These are phyloP conservation scores for Cytospora paraplurivora DNA, from an alignment of 2,329 filamentous ascomycete genomes.

Conservation along the genomic window DNA sequence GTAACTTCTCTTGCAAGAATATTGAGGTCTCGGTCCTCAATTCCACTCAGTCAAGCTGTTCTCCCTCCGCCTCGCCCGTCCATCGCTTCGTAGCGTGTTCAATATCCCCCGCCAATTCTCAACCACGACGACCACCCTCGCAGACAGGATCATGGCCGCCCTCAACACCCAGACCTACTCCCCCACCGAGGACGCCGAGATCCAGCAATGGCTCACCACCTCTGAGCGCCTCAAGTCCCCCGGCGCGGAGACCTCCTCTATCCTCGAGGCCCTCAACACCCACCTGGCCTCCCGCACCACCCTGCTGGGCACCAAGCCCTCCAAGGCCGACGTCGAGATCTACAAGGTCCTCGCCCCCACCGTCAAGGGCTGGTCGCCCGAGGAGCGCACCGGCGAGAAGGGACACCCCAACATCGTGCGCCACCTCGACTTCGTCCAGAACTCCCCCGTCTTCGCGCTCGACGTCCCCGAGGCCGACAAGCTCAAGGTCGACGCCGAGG, in stretches of 20 bases:
- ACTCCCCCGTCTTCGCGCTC: conserved; percentile 74
- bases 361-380: conserved; percentile 77
- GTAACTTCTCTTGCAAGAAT: conserved; percentile 5
- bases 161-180: conserved; percentile 72
- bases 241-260: conserved; percentile 52
- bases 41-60: conserved; percentile 45
- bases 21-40: conserved; percentile 21
- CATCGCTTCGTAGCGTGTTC: conserved; percentile 41
- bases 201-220: conserved; percentile 85
- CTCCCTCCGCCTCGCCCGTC: conserved; percentile 43
- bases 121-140: conserved; percentile 43
- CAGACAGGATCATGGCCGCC: conserved; percentile 61
- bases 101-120: conserved; percentile 37
- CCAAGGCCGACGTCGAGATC: conserved; percentile 80
- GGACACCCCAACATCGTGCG: conserved; percentile 91
- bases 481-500: conserved; percentile 74
- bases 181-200: conserved; percentile 79
- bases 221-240: conserved; percentile 66
- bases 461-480: conserved; percentile 72
- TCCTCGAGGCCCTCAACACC: conserved; percentile 78
- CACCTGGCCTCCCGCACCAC: conserved; percentile 89
- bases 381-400: conserved; percentile 86
- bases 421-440: conserved; percentile 93
- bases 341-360: conserved; percentile 77
- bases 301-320: conserved; percentile 85